These are phyloP conservation scores for Monsonia emarginata DNA, from an alignment of 441 rosid genomes.

Conservation along the genomic window DNA sequence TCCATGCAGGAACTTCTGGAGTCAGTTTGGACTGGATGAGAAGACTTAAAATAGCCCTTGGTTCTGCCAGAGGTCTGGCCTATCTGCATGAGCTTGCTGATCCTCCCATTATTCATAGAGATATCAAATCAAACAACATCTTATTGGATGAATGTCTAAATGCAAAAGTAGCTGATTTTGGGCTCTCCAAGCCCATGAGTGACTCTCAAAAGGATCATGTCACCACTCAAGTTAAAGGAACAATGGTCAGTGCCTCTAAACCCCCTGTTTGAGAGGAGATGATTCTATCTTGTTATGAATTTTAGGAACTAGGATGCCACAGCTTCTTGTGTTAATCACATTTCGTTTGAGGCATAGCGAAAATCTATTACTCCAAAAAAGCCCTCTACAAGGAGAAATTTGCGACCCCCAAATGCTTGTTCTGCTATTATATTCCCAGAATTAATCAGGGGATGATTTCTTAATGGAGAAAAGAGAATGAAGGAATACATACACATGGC, in stretches of 20 bases:
- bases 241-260: conserved; percentile 50
- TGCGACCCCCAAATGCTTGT: too few species aligned
- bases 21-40: conserved; percentile 59
- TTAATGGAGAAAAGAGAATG: too few species aligned
- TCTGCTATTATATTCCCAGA: too few species aligned
- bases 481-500: too few species aligned
- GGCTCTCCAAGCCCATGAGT: conserved; percentile 57
- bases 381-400: too few species aligned
- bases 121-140: conserved; percentile 60
- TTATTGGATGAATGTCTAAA: conserved; percentile 51
- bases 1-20: conserved; percentile 52
- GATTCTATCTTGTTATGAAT: not conserved
- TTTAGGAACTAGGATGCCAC: not conserved
- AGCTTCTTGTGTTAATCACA: too few species aligned
- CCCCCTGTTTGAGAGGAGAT: not conserved
- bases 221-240: conserved; percentile 75
- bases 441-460: too few species aligned
- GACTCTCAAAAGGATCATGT: conserved; percentile 43
- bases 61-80: conserved; percentile 58
- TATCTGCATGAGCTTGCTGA: conserved; percentile 73
- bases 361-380: too few species aligned
- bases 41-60: conserved; percentile 59
- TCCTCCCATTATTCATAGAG: conserved; percentile 77
- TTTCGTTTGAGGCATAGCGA: too few species aligned
- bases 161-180: conserved; percentile 80